Percentiles rank a stretch among this genome's conserved stretches.
Evolutionary conservation across 2,329 filamentous ascomycete species (phyloP).

Genomic region (Metarhizium rileyi): DNA sequence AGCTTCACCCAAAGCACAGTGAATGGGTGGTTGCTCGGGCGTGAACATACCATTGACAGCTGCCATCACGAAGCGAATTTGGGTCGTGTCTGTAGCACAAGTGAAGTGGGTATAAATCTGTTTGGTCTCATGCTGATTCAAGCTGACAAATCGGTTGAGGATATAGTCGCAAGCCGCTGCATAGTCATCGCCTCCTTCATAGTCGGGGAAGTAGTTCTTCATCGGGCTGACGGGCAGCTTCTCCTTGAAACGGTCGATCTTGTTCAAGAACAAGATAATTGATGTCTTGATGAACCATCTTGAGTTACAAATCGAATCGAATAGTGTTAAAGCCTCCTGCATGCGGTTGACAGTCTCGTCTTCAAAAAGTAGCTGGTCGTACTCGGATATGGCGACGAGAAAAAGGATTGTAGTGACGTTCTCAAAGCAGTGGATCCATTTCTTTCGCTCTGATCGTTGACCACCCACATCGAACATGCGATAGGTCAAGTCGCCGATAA

Average conservation of each 20-base stretch:
- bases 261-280: conserved; percentile 83
- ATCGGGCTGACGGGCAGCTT: conserved; percentile 77
- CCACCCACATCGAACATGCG: conserved; percentile 95
- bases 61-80: conserved; percentile 99
- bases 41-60: conserved; percentile 80
- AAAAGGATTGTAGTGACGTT: conserved; percentile 96
- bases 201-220: conserved; percentile 83
- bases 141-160: conserved; percentile 91
- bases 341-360: conserved; percentile 95
- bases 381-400: conserved; percentile 93
- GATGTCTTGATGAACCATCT: conserved; percentile 87
- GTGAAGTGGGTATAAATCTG: conserved; percentile 99
- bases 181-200: conserved; percentile 93
- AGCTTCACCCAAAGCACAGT: conserved; percentile 18
- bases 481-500: conserved; percentile 84
- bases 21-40: background rate
- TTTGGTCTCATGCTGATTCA: conserved; percentile 99
- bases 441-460: conserved; percentile 87
- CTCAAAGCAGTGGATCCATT: conserved; percentile 97
- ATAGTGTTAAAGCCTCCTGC: conserved; percentile 79
- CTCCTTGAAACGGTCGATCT: conserved; percentile 83
- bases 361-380: conserved; percentile 91
- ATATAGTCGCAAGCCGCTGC: conserved; percentile 96
- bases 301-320: conserved; percentile 81
- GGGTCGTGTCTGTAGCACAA: conserved; percentile 95